Conservation (phyloP, 2,329 filamentous ascomycete species). For the Thelonectria blattea region DNA sequence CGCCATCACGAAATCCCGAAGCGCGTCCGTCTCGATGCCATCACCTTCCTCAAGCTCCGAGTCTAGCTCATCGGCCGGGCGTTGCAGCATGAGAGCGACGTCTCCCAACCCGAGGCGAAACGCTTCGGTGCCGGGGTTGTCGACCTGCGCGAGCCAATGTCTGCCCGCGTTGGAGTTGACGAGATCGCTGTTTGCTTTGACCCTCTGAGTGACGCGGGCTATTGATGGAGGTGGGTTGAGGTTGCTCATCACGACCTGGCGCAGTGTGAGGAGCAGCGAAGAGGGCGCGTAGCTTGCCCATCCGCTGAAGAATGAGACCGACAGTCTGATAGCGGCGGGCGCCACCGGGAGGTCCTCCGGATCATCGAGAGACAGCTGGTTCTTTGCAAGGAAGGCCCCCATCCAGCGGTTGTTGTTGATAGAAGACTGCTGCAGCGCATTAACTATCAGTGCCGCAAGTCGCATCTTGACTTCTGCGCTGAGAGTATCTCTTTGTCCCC, state of each 20-base stretch:
- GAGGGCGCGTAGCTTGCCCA: constrained; percentile 25
- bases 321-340: constrained; percentile 27
- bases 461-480: constrained; percentile 12
- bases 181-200: constrained; percentile 34
- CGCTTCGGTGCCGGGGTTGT: background rate
- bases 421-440: constrained; percentile 37
- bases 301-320: constrained; percentile 22
- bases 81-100: constrained; percentile 13
- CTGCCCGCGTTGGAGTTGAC: constrained; percentile 37
- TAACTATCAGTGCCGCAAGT: constrained; percentile 35
- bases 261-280: constrained; percentile 27
- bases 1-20: constrained; percentile 19
- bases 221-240: constrained; percentile 33
- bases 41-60: constrained; percentile 11
- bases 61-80: background rate
- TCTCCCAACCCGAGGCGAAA: constrained; percentile 11
- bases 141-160: constrained; percentile 41
- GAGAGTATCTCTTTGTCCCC: background rate
- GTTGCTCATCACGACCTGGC: constrained; percentile 29
- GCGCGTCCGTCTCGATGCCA: constrained; percentile 6
- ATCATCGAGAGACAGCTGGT: constrained; percentile 33
- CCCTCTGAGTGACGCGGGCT: constrained; percentile 28
- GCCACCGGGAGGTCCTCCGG: constrained; percentile 33
- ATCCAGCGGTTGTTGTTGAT: constrained; percentile 42
- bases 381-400: constrained; percentile 39